Percentiles rank a stretch among this genome's conserved stretches.
Conservation (phyloP, 1,284 basidiomycete species). For the Rhizoctonia solani region DNA sequence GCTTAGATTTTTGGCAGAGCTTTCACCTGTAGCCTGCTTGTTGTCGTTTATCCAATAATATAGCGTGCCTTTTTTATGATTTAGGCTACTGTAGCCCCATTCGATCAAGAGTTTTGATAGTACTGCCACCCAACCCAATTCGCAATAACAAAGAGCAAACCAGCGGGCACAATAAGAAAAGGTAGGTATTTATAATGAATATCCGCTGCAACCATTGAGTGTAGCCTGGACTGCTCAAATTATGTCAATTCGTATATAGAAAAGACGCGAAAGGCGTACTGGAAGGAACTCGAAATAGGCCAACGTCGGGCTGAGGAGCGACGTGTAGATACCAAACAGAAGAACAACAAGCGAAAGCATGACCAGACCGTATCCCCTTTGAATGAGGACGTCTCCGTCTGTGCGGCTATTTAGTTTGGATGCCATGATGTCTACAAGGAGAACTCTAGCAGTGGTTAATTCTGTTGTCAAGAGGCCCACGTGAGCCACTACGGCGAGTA, state of each 20-base stretch:
- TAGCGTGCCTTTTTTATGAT: too few species aligned
- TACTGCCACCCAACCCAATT: slow-evolving; percentile 98
- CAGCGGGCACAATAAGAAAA: slow-evolving; percentile 78
- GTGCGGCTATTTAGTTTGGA: background rate
- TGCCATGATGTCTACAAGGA: background rate
- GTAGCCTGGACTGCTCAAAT: slow-evolving; percentile 49
- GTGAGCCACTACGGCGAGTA: too few species aligned
- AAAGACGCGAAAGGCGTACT: background rate
- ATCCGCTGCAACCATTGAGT: slow-evolving; percentile 65
- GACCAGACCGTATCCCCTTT: slow-evolving; percentile 56
- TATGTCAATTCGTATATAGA: background rate
- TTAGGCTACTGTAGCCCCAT: background rate
- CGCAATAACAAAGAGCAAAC: slow-evolving; percentile 86
- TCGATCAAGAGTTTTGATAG: slow-evolving; percentile 76
- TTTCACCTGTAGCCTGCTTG: too few species aligned
- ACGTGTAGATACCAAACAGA: slow-evolving; percentile 60
- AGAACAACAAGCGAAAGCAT: slow-evolving; percentile 58
- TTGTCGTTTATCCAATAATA: too few species aligned
- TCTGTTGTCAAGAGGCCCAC: background rate
- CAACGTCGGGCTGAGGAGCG: slow-evolving; percentile 63
- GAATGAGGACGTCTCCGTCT: background rate
- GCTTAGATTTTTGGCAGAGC: background rate
- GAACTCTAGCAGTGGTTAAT: background rate
- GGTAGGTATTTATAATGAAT: slow-evolving; percentile 88
- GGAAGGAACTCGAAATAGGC: slow-evolving; percentile 57